Evolutionary conservation across 2,329 filamentous ascomycete species (phyloP).

Genomic region (Zalaria obscura): DNA sequence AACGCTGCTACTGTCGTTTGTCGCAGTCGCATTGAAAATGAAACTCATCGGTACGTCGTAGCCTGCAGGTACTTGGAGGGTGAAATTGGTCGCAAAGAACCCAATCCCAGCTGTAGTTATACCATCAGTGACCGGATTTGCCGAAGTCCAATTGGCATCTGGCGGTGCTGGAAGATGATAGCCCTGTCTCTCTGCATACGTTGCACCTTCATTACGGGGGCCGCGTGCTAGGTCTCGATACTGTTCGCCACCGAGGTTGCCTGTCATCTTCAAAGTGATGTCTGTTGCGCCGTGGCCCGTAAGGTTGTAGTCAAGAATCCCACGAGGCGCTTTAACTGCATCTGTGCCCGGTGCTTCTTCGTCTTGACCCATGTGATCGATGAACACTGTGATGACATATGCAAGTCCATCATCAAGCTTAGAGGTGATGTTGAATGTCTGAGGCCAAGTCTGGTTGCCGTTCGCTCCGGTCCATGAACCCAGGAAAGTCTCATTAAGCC

Average conservation of each 20-base stretch:
- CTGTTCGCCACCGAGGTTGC: slow-evolving; percentile 30
- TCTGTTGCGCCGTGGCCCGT: slow-evolving; percentile 28
- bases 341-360: slow-evolving; percentile 31
- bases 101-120: slow-evolving; percentile 34
- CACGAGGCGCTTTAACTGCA: slow-evolving; percentile 31
- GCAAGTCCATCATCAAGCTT: slow-evolving; percentile 22
- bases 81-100: slow-evolving; percentile 40
- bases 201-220: slow-evolving; percentile 42
- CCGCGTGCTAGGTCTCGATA: slow-evolving; percentile 43
- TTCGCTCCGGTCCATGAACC: slow-evolving; percentile 41
- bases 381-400: slow-evolving; percentile 40
- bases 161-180: slow-evolving; percentile 38
- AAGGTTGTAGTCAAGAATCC: slow-evolving; percentile 38
- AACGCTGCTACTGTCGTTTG: slow-evolving; percentile 24
- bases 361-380: slow-evolving; percentile 47
- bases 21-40: slow-evolving; percentile 27
- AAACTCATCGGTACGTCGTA: slow-evolving; percentile 44
- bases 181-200: slow-evolving; percentile 42
- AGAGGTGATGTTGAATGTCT: slow-evolving; percentile 37
- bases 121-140: slow-evolving; percentile 23
- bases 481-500: slow-evolving; percentile 42
- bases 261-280: slow-evolving; percentile 43
- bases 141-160: slow-evolving; percentile 27
- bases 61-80: slow-evolving; percentile 35
- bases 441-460: slow-evolving; percentile 21